These are phyloP conservation scores for Teratosphaeria epicoccoides DNA, from an alignment of 2,329 filamentous ascomycete species.

Conservation along the genomic window DNA sequence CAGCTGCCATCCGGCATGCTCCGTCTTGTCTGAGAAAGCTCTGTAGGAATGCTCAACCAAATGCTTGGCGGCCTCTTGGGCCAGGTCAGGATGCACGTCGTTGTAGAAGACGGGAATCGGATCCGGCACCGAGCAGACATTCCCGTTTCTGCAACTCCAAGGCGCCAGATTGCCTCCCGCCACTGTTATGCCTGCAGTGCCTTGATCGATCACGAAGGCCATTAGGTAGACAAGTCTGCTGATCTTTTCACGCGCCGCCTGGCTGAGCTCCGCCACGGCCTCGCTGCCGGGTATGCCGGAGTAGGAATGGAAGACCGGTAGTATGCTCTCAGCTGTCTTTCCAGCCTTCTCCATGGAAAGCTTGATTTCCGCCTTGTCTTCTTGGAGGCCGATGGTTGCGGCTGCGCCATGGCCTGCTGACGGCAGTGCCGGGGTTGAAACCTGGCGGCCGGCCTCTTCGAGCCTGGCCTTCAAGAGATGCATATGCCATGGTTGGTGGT, in stretches of 20 bases:
- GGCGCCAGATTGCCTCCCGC: conserved; percentile 2
- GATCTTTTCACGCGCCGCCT: conserved; percentile 7
- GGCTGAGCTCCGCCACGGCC: conserved; percentile 9
- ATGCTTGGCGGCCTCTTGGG: conserved; percentile 7
- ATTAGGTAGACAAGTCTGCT: conserved; percentile 9
- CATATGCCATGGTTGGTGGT: conserved; percentile 6
- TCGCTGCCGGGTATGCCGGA: conserved; percentile 12
- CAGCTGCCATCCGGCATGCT: conserved; percentile 8
- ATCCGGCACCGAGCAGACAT: conserved; percentile 6
- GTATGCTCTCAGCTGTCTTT: conserved; percentile 6
- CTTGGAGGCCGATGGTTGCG: not conserved
- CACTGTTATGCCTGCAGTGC: not conserved
- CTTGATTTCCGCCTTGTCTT: conserved; percentile 10
- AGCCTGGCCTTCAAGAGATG: conserved; percentile 10
- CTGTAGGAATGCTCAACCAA: conserved; percentile 5
- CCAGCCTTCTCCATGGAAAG: conserved; percentile 10
- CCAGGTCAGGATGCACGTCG: conserved; percentile 8
- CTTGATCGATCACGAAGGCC: conserved; percentile 9
- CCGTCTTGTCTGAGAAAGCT: conserved; percentile 3
- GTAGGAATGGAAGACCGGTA: conserved; percentile 14
- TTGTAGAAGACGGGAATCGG: conserved; percentile 11
- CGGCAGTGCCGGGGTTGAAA: conserved; percentile 9
- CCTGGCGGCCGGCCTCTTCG: conserved; percentile 7
- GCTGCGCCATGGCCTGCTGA: conserved; percentile 5
- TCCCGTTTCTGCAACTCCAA: conserved; percentile 4